Percentiles rank a stretch among this genome's conserved stretches.
phyloP scores from a whole-genome alignment of 805 yeast species.

The Naumovozyma castellii region DNA sequence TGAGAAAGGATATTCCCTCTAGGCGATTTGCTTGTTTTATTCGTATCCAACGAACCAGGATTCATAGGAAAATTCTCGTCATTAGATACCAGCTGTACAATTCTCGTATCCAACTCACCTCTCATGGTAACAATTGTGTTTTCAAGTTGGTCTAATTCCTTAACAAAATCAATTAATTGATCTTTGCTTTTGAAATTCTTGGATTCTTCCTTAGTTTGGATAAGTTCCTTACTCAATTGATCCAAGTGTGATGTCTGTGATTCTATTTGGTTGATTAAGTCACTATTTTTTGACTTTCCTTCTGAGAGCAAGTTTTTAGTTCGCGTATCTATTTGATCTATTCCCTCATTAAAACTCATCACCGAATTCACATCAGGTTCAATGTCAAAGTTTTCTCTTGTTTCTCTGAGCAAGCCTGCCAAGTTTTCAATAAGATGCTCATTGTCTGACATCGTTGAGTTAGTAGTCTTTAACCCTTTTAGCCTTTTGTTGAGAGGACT shows the following conservation, averaged over 20 bases:
- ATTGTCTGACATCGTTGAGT: background rate
- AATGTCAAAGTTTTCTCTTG: conserved; percentile 22
- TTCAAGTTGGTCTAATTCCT: conserved; percentile 19
- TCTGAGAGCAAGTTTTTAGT: conserved; percentile 5
- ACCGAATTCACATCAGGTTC: conserved; percentile 17
- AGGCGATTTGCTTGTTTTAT: background rate
- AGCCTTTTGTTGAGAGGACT: background rate
- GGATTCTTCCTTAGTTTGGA: conserved; percentile 10
- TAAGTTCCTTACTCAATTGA: conserved; percentile 7
- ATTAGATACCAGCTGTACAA: conserved; percentile 8
- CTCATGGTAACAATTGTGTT: conserved; percentile 14
- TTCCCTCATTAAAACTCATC: conserved; percentile 9
- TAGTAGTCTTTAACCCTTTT: background rate
- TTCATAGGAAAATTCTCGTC: background rate
- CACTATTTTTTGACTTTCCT: conserved; percentile 6
- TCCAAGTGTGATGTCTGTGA: conserved; percentile 5
- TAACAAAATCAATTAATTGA: conserved; percentile 14
- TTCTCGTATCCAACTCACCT: conserved; percentile 13
- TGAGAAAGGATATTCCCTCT: background rate
- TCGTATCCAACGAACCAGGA: background rate
- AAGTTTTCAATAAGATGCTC: conserved; percentile 4
- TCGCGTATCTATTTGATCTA: conserved; percentile 6
- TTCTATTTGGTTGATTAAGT: conserved; percentile 7
- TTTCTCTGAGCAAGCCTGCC: conserved; percentile 15
- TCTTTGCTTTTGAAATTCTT: conserved; percentile 10